phyloP scores from a whole-genome alignment of 495 filamentous ascomycete species.

The Lineolata rhizophorae region DNA sequence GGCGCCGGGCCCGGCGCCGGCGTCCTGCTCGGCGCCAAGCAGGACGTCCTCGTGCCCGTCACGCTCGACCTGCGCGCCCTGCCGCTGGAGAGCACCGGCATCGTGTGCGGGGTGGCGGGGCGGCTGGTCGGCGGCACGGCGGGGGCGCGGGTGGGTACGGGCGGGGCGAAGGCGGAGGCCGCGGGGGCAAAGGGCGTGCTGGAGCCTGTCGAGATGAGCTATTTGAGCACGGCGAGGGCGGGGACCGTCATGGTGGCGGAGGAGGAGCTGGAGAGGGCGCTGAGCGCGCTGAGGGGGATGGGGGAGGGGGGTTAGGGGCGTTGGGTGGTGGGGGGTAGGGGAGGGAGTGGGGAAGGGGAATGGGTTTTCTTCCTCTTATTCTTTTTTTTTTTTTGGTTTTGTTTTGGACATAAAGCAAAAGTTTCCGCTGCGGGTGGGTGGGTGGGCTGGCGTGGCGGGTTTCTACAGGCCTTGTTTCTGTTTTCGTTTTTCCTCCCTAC shows the following conservation, averaged over 20 bases:
- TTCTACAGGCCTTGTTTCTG: too few species aligned
- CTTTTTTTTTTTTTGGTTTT: too few species aligned
- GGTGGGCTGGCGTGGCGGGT: too few species aligned
- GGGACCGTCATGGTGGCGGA: conserved; percentile 73
- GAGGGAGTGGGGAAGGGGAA: too few species aligned
- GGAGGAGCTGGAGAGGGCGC: conserved; percentile 44
- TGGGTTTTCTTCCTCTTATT: too few species aligned
- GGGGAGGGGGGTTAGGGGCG: not conserved
- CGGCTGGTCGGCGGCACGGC: conserved; percentile 36
- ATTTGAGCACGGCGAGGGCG: conserved; percentile 69
- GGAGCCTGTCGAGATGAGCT: conserved; percentile 56
- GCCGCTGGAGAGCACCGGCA: conserved; percentile 76
- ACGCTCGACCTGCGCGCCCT: conserved; percentile 66
- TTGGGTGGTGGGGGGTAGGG: too few species aligned
- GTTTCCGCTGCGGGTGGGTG: too few species aligned
- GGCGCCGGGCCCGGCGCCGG: conserved; percentile 18
- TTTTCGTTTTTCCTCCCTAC: too few species aligned
- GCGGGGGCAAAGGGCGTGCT: conserved; percentile 17
- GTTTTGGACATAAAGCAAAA: too few species aligned
- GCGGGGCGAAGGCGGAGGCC: too few species aligned
- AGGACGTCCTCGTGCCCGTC: conserved; percentile 68
- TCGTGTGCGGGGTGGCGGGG: conserved; percentile 80
- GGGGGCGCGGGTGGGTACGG: too few species aligned
- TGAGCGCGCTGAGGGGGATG: conserved; percentile 36
- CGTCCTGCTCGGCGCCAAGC: conserved; percentile 56